Evolutionary conservation across 768 basidiomycete species (phyloP).

Genomic region (Imleria badia): DNA sequence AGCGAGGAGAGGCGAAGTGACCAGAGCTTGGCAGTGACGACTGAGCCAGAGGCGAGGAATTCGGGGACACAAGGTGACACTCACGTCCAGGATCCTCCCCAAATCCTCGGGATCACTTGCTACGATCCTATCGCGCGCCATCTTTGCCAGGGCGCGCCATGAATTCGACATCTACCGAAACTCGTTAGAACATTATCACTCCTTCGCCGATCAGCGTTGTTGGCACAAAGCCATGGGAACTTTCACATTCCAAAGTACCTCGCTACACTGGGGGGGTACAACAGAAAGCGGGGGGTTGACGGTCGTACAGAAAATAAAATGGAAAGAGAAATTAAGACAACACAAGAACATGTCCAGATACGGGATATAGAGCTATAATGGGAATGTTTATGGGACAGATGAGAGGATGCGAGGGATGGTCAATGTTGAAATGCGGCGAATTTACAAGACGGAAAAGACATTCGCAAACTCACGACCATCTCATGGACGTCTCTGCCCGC

Average conservation of each 20-base stretch:
- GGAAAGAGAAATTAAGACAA: slow-evolving; percentile 16
- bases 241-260: slow-evolving; percentile 21
- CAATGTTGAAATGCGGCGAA: slow-evolving; percentile 1
- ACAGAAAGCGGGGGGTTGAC: slow-evolving; percentile 3
- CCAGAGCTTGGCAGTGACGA: slow-evolving; percentile 59
- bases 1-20: slow-evolving; percentile 78
- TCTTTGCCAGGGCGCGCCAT: slow-evolving; percentile 81
- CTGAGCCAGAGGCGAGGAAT: background rate
- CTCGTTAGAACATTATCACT: slow-evolving; percentile 13
- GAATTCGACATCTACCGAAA: slow-evolving; percentile 75
- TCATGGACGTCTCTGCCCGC: slow-evolving; percentile 70
- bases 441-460: slow-evolving; percentile 9
- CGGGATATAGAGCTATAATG: slow-evolving; percentile 23
- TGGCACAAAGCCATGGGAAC: background rate
- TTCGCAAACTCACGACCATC: slow-evolving; percentile 63
- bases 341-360: slow-evolving; percentile 20
- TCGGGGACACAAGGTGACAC: slow-evolving; percentile 22
- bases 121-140: slow-evolving; percentile 80
- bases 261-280: slow-evolving; percentile 24
- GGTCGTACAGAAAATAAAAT: slow-evolving; percentile 26
- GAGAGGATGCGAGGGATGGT: slow-evolving; percentile 8
- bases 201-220: background rate
- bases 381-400: slow-evolving; percentile 8
- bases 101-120: slow-evolving; percentile 69
- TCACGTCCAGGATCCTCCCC: slow-evolving; percentile 61